phyloP scores from a whole-genome alignment of 192 early-diverging fungal genomes.

The Cladochytrium replicatum region DNA sequence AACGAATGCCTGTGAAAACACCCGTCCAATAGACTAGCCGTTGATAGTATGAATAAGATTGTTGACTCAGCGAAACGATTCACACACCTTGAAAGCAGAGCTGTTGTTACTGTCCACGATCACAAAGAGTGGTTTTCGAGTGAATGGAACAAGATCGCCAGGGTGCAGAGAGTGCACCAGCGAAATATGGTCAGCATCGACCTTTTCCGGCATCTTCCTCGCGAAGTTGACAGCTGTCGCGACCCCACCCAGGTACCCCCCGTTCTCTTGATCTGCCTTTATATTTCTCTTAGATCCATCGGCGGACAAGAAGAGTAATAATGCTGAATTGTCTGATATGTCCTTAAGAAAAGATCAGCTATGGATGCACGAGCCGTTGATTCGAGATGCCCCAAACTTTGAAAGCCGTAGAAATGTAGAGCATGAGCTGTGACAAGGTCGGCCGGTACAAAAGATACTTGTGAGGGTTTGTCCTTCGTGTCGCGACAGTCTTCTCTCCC shows the following conservation, averaged over 20 bases:
- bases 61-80: slow-evolving; percentile 4
- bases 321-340: slow-evolving; percentile 70
- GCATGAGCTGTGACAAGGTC: slow-evolving; percentile 78
- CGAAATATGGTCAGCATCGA: slow-evolving; percentile 34
- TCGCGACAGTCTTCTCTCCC: slow-evolving; percentile 18
- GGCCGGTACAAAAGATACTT: slow-evolving; percentile 92
- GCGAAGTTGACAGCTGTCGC: slow-evolving; percentile 52
- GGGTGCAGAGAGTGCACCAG: slow-evolving; percentile 78
- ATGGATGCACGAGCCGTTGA: not conserved
- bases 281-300: slow-evolving; percentile 54
- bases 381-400: slow-evolving; percentile 52
- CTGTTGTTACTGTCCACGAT: slow-evolving; percentile 90
- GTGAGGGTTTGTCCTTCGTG: slow-evolving; percentile 63
- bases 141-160: slow-evolving; percentile 84
- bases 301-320: slow-evolving; percentile 88
- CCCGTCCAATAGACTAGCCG: too few species aligned
- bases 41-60: too few species aligned
- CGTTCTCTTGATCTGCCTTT: slow-evolving; percentile 26
- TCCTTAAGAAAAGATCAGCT: slow-evolving; percentile 39
- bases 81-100: slow-evolving; percentile 66
- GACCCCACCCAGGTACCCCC: slow-evolving; percentile 69
- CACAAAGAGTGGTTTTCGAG: slow-evolving; percentile 88
- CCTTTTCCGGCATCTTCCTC: slow-evolving; percentile 53
- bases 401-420: slow-evolving; percentile 87
- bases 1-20: slow-evolving; percentile 78